These are phyloP conservation scores for Leavenworthia alabamica DNA, from an alignment of 345 rosid species.

Conservation along the genomic window DNA sequence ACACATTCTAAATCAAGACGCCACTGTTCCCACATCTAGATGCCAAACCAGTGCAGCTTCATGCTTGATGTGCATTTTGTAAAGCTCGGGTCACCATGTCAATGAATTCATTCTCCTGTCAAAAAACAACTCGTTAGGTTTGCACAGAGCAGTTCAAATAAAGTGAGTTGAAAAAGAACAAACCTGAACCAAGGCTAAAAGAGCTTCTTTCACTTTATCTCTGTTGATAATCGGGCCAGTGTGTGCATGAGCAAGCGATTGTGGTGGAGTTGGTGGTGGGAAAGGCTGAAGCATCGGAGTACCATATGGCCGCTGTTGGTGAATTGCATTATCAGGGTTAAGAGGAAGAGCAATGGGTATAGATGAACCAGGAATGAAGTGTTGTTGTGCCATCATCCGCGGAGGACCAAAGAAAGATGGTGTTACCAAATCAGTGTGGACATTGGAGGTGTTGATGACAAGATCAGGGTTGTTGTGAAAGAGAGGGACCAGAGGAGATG, in stretches of 20 bases:
- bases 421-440: conserved; percentile 51
- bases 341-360: conserved; percentile 54
- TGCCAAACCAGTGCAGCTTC: conserved; percentile 13
- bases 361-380: conserved; percentile 37
- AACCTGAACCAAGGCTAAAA: conserved; percentile 70
- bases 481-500: conserved; percentile 42
- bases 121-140: conserved; percentile 11
- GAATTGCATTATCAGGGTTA: conserved; percentile 37
- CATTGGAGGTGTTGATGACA: conserved; percentile 33
- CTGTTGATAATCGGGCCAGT: conserved; percentile 46
- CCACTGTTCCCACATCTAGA: conserved; percentile 1
- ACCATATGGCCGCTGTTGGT: conserved; percentile 61
- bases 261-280: conserved; percentile 90
- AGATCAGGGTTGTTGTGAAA: conserved; percentile 41
- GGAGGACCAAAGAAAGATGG: conserved; percentile 65
- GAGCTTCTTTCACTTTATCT: conserved; percentile 77
- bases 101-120: conserved; percentile 69
- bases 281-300: conserved; percentile 89
- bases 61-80: conserved; percentile 58
- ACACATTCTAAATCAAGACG: conserved; percentile 16
- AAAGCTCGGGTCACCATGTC: conserved; percentile 69
- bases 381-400: conserved; percentile 38
- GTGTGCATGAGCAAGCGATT: conserved; percentile 65
- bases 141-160: not conserved
- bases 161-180: conserved; percentile 25